Base-by-base conservation (phyloP, 106 monocot species). In the Apostasia shenzhenica region DNA sequence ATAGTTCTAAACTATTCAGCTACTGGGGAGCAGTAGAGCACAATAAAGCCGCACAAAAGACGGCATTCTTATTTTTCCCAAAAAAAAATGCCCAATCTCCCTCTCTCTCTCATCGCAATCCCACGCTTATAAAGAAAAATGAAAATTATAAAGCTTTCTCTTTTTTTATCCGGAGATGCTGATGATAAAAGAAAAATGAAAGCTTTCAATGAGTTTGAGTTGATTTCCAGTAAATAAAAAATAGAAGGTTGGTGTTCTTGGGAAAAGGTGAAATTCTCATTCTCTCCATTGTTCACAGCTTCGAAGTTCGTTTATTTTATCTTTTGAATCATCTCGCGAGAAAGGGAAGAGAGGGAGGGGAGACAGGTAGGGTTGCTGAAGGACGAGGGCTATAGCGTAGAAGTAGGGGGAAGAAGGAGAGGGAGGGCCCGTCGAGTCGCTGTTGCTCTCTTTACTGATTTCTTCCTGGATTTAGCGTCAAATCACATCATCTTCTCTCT, bases 381-480 rank as follows among this genome's bases (percentile, higher is more conserved):
- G 59, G 59, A 59, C 59, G 7, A 26, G 8, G 26, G 59, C 59
- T 59, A 59, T 59, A 26, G 59, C 59, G 59, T 41, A 41, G 59
- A 59, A 59, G 41, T 39, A 75, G 62, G 47, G 68, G n/a, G 46
- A 47, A 9, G 52, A 53, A 58, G 46, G 6, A 8, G 57, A 7
- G 57, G 43, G 55, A 42, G 14, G 55, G 26, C 54, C 68, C 45
- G 55, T 68, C 55, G 47, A 12, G 50, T 71, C 71, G 4, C 61
- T 60, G 46, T 71, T 50, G 4, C 61, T 61, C 49, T 13, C 11
- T 60, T 61, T 10, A 45, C 10, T 4, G 5, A 57, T 58, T 57
- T 69, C 44, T 56, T 45, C 43, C 57, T 41, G 55, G 43, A 69
- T 70, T 70, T 57, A 59, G 46, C 41, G 71, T 59, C 60, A 59